Conservation (phyloP, 441 rosid species). For the Gossypium schwendimanii region DNA sequence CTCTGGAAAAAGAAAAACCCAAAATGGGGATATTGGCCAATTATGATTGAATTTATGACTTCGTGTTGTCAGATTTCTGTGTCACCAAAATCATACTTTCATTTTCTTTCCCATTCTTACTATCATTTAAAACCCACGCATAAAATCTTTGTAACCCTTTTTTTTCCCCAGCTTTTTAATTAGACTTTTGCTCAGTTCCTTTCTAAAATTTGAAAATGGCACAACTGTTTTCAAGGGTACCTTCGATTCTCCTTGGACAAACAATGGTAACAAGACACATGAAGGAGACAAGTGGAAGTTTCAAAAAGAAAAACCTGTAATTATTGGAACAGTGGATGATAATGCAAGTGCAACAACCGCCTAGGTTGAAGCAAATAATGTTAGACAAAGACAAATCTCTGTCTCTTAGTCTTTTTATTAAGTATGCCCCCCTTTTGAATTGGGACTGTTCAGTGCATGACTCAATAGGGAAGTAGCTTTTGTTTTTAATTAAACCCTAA, state of each 20-base stretch:
- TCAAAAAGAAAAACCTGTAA: neutral
- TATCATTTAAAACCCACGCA: conserved; percentile 1
- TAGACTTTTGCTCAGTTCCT: neutral
- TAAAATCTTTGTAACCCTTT: neutral
- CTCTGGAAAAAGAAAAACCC: neutral
- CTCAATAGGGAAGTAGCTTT: neutral
- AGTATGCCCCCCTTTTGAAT: neutral
- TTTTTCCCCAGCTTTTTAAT: conserved; percentile 5
- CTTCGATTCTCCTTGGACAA: neutral
- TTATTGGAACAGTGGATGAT: neutral
- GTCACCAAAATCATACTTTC: neutral
- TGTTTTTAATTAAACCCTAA: neutral
- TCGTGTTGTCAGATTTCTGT: neutral
- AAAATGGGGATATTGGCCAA: neutral
- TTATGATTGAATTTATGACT: neutral
- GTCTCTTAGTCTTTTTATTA: neutral
- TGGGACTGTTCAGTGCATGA: neutral
- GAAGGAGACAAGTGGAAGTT: neutral
- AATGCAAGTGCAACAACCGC: neutral
- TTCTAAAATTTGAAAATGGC: neutral
- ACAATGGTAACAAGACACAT: neutral
- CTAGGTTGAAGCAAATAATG: conserved; percentile 2
- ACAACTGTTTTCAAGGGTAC: neutral
- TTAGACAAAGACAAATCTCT: neutral
- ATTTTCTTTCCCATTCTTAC: neutral